Evolutionary conservation across 257 asterid genomes (phyloP).

Genomic region (Solanum tarapatanum): DNA sequence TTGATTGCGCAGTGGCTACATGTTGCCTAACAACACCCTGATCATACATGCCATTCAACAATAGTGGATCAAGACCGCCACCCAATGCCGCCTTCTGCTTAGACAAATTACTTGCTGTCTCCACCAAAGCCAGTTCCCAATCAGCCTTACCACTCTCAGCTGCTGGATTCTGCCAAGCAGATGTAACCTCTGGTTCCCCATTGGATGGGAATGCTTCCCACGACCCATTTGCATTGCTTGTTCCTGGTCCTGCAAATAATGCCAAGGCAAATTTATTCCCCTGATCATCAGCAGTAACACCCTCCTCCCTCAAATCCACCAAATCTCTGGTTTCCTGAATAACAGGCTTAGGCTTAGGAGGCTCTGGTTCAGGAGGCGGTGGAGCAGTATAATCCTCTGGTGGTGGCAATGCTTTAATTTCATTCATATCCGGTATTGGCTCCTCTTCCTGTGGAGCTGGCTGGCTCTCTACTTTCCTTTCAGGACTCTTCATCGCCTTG

Average conservation of each 20-base stretch:
- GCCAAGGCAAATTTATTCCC: conserved; percentile 72
- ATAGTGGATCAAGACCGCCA: conserved; percentile 63
- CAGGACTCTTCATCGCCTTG: conserved; percentile 44
- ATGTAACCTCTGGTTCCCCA: conserved; percentile 45
- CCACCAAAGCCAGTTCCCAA: conserved; percentile 80
- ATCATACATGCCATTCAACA: conserved; percentile 77
- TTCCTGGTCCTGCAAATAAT: conserved; percentile 50
- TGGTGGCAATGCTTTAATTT: conserved; percentile 46
- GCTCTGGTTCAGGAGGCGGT: conserved; percentile 52
- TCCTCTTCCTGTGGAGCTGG: conserved; percentile 31
- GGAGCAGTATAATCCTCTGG: conserved; percentile 41
- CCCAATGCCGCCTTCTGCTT: conserved; percentile 64
- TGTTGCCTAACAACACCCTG: conserved; percentile 73
- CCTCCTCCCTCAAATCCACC: conserved; percentile 68
- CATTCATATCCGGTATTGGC: conserved; percentile 40
- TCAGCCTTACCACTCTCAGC: conserved; percentile 72
- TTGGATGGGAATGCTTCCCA: conserved; percentile 73
- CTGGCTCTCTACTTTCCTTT: conserved; percentile 26
- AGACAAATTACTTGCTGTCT: conserved; percentile 60
- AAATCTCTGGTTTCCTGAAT: conserved; percentile 44
- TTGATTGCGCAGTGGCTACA: conserved; percentile 30
- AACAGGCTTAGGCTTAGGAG: conserved; percentile 35
- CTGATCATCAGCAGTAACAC: conserved; percentile 65
- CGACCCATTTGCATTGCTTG: conserved; percentile 38
- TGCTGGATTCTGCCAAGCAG: conserved; percentile 89